Evolutionary conservation across 2,329 filamentous ascomycete genomes (phyloP), one percentile per base, ranked within the genome.

Genomic region (Fusarium musae): DNA sequence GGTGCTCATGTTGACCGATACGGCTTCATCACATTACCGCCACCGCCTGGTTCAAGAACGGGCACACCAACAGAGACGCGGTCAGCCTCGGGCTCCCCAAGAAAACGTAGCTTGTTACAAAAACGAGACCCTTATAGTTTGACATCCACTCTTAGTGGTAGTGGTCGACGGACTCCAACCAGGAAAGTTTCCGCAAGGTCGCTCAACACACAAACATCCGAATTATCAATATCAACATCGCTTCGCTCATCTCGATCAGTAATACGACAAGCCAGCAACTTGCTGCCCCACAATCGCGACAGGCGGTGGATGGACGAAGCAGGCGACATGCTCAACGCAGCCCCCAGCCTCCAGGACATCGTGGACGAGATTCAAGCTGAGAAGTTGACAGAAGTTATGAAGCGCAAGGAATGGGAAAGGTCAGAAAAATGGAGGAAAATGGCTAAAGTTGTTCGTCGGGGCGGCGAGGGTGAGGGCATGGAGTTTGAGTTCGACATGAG

Each of bases 401-500:
- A 91, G 79, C 86, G 86, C 66, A 92, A 92, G 78, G 91, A 93
- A 79, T 87, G 84, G 80, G 85, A 87, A 70, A 85, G 91, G 15
- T 85, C 90, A 5, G 90, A 92, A 77, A 93, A 93, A 77, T 92
- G 90, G 90, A 86, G 89, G 59, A 90, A 85, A 76, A 92, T 92
- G 90, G 90, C 90, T 66, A 90, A 86, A 75, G 82, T 89, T 28
- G 80, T 87, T 67, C 87, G 84, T 56, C 83, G 81, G n/a, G 86
- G 85, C 43, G 83, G 79, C 30, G 84, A 87, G 64, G 86, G 86
- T 43, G 84, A 88, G 77, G 90, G 90, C 54, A 85, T 88, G 79
- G 90, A 89, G 62, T 90, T 90, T 83, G 83, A 90, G 69, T 98
- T 98, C 79, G 95, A 98, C 82, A 88, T 89, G 42, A 90, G 88